These are phyloP conservation scores for Stachybotrys elegans DNA, from an alignment of 2,329 filamentous ascomycete species.

Conservation along the genomic window DNA sequence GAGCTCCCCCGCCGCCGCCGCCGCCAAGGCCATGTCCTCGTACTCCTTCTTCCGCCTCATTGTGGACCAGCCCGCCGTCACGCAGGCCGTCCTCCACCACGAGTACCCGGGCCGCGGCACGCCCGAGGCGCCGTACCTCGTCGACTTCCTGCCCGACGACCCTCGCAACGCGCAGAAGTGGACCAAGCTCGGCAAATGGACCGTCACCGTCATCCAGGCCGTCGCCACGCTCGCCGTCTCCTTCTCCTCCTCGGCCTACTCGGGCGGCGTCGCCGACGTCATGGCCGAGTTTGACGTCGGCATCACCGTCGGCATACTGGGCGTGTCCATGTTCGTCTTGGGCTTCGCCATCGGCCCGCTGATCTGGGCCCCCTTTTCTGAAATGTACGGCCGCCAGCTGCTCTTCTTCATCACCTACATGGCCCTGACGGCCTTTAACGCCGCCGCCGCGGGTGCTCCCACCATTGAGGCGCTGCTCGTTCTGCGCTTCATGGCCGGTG, in stretches of 20 bases:
- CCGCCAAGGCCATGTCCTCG: too few relatives aligned
- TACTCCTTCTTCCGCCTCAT: slow-evolving; percentile 48
- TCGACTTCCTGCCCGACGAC: slow-evolving; percentile 64
- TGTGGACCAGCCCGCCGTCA: slow-evolving; percentile 53
- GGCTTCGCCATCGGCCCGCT: slow-evolving; percentile 59
- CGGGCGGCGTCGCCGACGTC: slow-evolving; percentile 50
- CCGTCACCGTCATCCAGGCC: slow-evolving; percentile 57
- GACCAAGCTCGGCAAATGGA: slow-evolving; percentile 55
- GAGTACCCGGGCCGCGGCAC: slow-evolving; percentile 59
- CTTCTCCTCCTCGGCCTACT: slow-evolving; percentile 65
- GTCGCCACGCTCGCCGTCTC: slow-evolving; percentile 64
- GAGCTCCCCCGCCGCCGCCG: too few relatives aligned
- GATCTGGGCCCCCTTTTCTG: slow-evolving; percentile 61
- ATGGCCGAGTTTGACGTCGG: slow-evolving; percentile 48
- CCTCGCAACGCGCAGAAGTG: slow-evolving; percentile 63
- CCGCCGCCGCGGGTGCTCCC: slow-evolving; percentile 49
- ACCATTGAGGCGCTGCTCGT: slow-evolving; percentile 60
- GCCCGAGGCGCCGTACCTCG: slow-evolving; percentile 59
- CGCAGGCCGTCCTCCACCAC: slow-evolving; percentile 49
- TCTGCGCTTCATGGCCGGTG: slow-evolving; percentile 64
- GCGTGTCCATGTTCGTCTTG: slow-evolving; percentile 59
- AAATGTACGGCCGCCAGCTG: slow-evolving; percentile 56
- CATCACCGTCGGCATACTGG: slow-evolving; percentile 51
- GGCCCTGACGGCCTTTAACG: slow-evolving; percentile 56
- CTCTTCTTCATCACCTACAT: slow-evolving; percentile 56